A percentile compares a stretch with the other conserved stretches of the same genome.
These are phyloP conservation scores for Takashimella tepidaria DNA, from an alignment of 1,284 basidiomycete species.

Conservation along the genomic window DNA sequence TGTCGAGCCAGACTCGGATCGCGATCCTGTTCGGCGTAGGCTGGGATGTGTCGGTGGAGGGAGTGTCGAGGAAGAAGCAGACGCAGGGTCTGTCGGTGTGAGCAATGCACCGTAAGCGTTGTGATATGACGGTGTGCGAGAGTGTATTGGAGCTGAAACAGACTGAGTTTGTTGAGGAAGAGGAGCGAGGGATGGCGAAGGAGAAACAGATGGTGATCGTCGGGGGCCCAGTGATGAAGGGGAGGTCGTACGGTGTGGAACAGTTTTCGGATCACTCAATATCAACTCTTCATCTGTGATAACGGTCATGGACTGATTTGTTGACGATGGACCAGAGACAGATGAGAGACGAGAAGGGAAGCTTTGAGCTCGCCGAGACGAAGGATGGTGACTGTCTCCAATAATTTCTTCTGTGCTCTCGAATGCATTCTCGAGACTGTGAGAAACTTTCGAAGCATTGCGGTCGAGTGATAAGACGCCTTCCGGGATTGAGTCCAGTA, in stretches of 20 bases:
- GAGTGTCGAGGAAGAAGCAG: slow-evolving; percentile 1
- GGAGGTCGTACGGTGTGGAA: neutral
- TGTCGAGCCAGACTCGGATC: slow-evolving; percentile 26
- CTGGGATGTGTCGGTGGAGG: slow-evolving; percentile 28
- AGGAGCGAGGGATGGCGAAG: neutral
- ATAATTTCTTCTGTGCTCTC: no score
- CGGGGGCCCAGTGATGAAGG: neutral
- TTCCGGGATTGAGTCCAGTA: neutral
- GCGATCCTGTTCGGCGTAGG: slow-evolving; percentile 18
- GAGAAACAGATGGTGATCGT: neutral
- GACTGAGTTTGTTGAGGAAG: neutral
- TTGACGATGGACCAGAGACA: slow-evolving; percentile 2
- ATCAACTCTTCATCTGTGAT: neutral
- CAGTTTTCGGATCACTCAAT: neutral
- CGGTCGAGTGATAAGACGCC: neutral
- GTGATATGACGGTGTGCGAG: slow-evolving; percentile 31
- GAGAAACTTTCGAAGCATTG: no score
- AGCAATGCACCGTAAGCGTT: slow-evolving; percentile 30
- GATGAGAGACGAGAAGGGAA: slow-evolving; percentile 4
- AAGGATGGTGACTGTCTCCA: neutral
- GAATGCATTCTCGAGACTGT: slow-evolving; percentile 1
- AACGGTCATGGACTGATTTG: neutral
- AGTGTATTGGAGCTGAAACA: slow-evolving; percentile 2
- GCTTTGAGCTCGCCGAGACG: neutral
- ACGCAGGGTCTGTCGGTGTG: slow-evolving; percentile 7